phyloP scores from a whole-genome alignment of 2,329 filamentous ascomycete genomes.

The Mollisiaceae sp. region DNA sequence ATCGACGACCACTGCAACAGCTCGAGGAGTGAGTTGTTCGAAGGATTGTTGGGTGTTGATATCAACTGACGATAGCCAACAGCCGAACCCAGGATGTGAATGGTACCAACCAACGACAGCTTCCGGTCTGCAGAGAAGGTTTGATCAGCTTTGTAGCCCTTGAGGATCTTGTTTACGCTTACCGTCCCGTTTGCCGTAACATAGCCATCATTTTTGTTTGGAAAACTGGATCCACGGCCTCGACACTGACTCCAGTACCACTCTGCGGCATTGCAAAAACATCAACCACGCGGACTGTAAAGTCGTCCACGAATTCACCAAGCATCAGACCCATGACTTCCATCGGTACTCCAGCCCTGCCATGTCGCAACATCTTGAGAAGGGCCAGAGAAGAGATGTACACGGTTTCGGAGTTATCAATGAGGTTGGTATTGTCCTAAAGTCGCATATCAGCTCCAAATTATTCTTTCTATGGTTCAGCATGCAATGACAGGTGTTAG shows the following conservation, averaged over 20 bases:
- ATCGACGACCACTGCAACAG: conserved; percentile 96
- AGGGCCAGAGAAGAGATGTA: conserved; percentile 98
- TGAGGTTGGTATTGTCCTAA: conserved; percentile 87
- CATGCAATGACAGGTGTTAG: conserved; percentile 21
- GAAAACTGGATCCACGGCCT: conserved; percentile 97
- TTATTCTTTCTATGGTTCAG: conserved; percentile 11
- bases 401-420: conserved; percentile 99
- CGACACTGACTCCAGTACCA: conserved; percentile 96
- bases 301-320: conserved; percentile 98
- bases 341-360: conserved; percentile 97
- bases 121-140: conserved; percentile 69
- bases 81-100: conserved; percentile 98
- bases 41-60: conserved; percentile 99
- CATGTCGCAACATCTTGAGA: conserved; percentile 98
- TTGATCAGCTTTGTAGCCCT: conserved; percentile 21
- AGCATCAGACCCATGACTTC: conserved; percentile 99
- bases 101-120: conserved; percentile 99
- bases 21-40: conserved; percentile 94
- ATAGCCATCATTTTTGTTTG: conserved; percentile 99
- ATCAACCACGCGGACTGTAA: conserved; percentile 96
- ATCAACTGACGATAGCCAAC: conserved; percentile 98
- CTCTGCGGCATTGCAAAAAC: conserved; percentile 99
- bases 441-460: conserved; percentile 23
- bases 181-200: conserved; percentile 96
- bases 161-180: conserved; percentile 33